Base-by-base conservation (phyloP, 176 grass and related monocot genomes). In the Saccharum officinarum region DNA sequence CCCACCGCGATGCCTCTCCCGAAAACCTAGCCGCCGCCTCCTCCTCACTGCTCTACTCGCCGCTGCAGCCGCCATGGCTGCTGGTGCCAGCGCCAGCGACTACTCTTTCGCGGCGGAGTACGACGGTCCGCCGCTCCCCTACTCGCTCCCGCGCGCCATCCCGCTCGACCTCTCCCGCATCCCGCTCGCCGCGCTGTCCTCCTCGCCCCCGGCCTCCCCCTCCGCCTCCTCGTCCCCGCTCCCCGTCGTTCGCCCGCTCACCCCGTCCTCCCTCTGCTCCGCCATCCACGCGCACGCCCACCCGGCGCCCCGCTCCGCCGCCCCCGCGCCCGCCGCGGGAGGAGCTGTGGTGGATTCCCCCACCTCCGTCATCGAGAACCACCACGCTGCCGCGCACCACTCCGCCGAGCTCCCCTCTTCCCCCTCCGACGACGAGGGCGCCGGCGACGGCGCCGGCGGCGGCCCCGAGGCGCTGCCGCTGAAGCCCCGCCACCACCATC, bases 31-130 rank as follows among this genome's bases (percentile, higher is more conserved):
- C 72, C 38, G 47, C 14, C 9, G 22, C 57, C 49, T 15, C 60
- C 23, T 12, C 36, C 30, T 8, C 41, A 14, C 59, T 71, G 42
- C 34, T 61, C 17, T 10, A 37, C 6, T 26, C 47, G 50, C 78
- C 78, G 42, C 59, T 28, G 61, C 25, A 39, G 71, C 61, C 36
- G 73, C 74, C 55, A 67, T 80, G 4, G 30, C 71, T 13, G 81
- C 62, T 17, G 78, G 71, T 6, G 66, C 45, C 47, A 31, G 65
- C 39, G 64, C 47, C 67, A 38, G 71, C 38, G 92, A 94, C 39
- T 99, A 94, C 92, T 92, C 94, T 16, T 99, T 99, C 82, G 97
- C 97, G 34, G 44, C 89, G 31, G 92, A 97, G 81, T 99, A 99
- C 90, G 91, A 94, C 46, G 97, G 97, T 13, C 94, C 97, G 37